Base-by-base conservation (phyloP, 768 basidiomycete genomes). In the Boletus subparvulus region DNA sequence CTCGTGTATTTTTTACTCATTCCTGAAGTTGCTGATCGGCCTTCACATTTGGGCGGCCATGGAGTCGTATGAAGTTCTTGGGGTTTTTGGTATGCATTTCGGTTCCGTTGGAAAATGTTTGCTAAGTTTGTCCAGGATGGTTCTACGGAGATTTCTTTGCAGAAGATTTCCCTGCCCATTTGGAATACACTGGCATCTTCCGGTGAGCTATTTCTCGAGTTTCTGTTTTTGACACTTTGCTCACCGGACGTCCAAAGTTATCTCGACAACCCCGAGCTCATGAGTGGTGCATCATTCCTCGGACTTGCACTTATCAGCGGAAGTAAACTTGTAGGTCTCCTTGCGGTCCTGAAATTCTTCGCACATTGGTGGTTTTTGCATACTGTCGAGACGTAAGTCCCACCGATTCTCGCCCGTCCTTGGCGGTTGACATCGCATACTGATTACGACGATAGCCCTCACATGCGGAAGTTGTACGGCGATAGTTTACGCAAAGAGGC, bases 141-240 rank as follows among this genome's bases (percentile, higher is more conserved):
- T 95, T 98, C 75, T 99, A 97, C 63, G 94, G 94, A 24, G 93
- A 96, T 73, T 96, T 96, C 75, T 95, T 95, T 79, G 88, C 95
- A 75, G 92, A 96, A 65, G 89, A 94, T 60, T 95, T 92, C 71
- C 93, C 96, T 4, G 76, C 89, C 0, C 84, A 91, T 58, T 77
- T 98, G 10, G 93, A 95, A 56, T 98, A 98, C 70, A 95, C 94
- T 50, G 97, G 97, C 33, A 98, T 99, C 62, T 99, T 96, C 74
- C 86, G 96, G 85, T 94, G 65, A 48, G 76, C 64, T 40, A 36
- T 49, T 52, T 37, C 47, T 39, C 36, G 40, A 35, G 12, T 24
- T 39, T 12, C 11, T n/a, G 10, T 47, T 41, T n/a, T 35, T 13
- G 16, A 26, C 16, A 8, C 10, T 10, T 26, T 40, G 40, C 44